Conservation (phyloP, 2,329 filamentous ascomycete genomes). For the Tolypocladium cylindrosporum region DNA sequence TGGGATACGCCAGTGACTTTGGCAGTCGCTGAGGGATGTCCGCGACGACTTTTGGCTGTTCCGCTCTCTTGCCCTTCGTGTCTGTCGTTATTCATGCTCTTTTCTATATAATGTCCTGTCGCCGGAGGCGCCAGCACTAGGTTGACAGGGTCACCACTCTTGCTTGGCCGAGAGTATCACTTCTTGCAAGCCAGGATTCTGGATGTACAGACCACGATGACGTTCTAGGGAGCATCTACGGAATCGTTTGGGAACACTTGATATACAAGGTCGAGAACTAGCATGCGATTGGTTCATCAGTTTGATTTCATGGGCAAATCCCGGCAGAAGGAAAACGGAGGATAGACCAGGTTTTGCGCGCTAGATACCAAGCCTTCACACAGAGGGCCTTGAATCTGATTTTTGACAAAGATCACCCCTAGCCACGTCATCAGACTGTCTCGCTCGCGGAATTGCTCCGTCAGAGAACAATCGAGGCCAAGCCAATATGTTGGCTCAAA, state of each 20-base stretch:
- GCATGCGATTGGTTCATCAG: background rate
- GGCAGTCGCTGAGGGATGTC: slow-evolving; percentile 27
- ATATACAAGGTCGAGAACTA: background rate
- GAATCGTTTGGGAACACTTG: background rate
- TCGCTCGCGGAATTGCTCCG: background rate
- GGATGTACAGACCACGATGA: background rate
- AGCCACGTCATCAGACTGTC: background rate
- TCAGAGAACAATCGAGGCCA: background rate
- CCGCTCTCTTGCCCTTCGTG: background rate
- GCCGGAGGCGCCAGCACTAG: background rate
- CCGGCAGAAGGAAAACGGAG: background rate
- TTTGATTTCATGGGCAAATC: background rate
- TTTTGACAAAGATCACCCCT: background rate
- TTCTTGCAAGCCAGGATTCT: background rate
- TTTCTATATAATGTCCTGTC: background rate
- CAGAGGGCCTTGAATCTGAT: background rate
- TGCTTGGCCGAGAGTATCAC: background rate
- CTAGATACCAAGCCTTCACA: background rate
- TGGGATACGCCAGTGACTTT: slow-evolving; percentile 43
- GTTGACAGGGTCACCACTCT: background rate
- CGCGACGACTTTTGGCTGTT: background rate
- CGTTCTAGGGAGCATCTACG: background rate
- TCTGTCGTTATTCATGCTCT: background rate
- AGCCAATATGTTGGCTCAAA: background rate
- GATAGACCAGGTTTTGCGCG: background rate